A percentile compares a stretch with the other conserved stretches of the same genome.
Conservation (phyloP, 345 rosid genomes). For the Eucalyptus paniculata region DNA sequence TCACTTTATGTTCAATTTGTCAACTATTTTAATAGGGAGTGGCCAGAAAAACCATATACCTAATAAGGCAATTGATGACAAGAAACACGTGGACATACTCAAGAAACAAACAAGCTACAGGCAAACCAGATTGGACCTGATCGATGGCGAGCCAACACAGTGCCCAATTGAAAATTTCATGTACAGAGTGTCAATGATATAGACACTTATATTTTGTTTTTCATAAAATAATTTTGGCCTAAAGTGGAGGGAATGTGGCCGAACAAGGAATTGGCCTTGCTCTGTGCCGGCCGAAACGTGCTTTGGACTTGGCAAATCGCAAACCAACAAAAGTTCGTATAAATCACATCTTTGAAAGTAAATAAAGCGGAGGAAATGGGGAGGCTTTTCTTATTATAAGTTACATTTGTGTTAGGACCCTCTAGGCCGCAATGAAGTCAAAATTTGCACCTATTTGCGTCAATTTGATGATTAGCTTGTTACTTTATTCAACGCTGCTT, state of each 20-base stretch:
- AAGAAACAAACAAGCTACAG: not conserved
- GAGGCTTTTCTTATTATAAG: not conserved
- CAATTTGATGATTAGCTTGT: not conserved
- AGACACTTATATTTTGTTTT: not conserved
- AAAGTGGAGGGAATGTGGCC: not conserved
- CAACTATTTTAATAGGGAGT: not conserved
- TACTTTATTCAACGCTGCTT: not conserved
- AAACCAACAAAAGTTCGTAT: not conserved
- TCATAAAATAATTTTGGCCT: not conserved
- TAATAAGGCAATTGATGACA: not conserved
- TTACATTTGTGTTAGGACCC: not conserved
- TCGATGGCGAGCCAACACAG: fast-evolving
- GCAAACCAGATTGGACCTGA: not conserved
- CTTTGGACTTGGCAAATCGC: not conserved
- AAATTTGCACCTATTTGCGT: not conserved
- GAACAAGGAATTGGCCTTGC: not conserved
- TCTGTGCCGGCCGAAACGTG: not conserved
- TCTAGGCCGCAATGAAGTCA: not conserved
- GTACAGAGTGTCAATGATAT: not conserved
- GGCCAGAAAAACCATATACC: not conserved
- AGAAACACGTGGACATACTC: not conserved
- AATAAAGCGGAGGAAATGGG: not conserved
- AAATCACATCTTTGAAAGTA: not conserved
- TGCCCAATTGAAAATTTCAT: not conserved
- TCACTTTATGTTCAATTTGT: not conserved